These are phyloP conservation scores for Oryza coarctata DNA, from an alignment of 176 grass and related monocot species.

Conservation along the genomic window DNA sequence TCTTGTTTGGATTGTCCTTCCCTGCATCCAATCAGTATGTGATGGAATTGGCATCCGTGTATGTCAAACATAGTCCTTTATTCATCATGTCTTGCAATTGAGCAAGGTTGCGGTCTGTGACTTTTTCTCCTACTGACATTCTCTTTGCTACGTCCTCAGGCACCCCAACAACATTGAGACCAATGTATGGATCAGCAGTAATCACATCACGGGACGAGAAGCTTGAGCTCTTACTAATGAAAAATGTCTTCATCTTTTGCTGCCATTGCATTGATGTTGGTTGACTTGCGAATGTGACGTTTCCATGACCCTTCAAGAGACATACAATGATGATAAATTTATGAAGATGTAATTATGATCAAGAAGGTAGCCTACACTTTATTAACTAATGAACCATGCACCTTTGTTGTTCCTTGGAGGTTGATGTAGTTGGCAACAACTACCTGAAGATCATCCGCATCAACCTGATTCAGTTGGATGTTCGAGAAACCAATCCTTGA, in stretches of 20 bases:
- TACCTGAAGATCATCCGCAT: slow-evolving; percentile 52
- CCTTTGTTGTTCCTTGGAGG: slow-evolving; percentile 50
- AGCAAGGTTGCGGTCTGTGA: slow-evolving; percentile 51
- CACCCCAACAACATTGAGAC: slow-evolving; percentile 48
- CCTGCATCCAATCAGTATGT: slow-evolving; percentile 44
- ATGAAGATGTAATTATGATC: slow-evolving; percentile 9
- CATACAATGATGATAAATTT: neutral
- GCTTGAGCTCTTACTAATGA: slow-evolving; percentile 66
- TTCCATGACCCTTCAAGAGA: slow-evolving; percentile 41
- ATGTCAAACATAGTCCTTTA: slow-evolving; percentile 48
- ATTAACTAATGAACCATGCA: slow-evolving; percentile 25
- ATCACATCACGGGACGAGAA: slow-evolving; percentile 59
- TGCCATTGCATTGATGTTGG: slow-evolving; percentile 53
- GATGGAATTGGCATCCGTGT: slow-evolving; percentile 42
- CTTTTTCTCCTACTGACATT: slow-evolving; percentile 55
- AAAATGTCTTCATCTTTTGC: slow-evolving; percentile 60
- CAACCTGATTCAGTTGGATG: slow-evolving; percentile 42
- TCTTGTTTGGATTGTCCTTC: slow-evolving; percentile 38
- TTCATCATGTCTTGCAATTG: slow-evolving; percentile 50
- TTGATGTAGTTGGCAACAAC: slow-evolving; percentile 51
- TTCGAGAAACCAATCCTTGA: slow-evolving; percentile 52
- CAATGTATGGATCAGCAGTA: slow-evolving; percentile 70
- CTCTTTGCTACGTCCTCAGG: slow-evolving; percentile 58
- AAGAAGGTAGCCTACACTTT: neutral
- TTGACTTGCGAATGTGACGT: slow-evolving; percentile 34